Conservation (phyloP, 2,329 filamentous ascomycete genomes). For the Colletotrichum neosansevieriae region DNA sequence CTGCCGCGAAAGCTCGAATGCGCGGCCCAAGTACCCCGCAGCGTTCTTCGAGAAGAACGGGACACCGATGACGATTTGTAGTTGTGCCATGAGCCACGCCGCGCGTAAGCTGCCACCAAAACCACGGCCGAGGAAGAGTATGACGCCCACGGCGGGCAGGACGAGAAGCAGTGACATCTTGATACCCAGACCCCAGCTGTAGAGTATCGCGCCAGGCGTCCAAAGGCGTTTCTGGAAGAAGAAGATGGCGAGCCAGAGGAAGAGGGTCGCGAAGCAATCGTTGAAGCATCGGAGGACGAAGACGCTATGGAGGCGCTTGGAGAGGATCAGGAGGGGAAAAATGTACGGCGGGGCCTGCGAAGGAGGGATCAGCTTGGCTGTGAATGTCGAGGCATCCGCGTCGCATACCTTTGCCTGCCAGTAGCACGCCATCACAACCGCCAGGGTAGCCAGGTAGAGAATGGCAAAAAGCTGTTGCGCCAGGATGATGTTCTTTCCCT, state of each 20-base stretch:
- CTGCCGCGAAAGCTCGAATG: constrained; percentile 90
- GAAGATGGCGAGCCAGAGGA: constrained; percentile 85
- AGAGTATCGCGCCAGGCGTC: constrained; percentile 78
- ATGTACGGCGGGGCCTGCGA: constrained; percentile 84
- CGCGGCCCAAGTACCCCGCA: constrained; percentile 79
- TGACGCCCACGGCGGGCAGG: constrained; percentile 81
- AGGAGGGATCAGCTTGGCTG: constrained; percentile 16
- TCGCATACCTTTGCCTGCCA: constrained; percentile 72
- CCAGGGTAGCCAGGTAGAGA: constrained; percentile 82
- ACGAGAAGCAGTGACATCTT: constrained; percentile 94
- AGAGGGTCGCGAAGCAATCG: constrained; percentile 88
- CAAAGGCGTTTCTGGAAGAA: constrained; percentile 81
- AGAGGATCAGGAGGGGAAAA: constrained; percentile 85
- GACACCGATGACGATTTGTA: constrained; percentile 76
- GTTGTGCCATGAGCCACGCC: constrained; percentile 77
- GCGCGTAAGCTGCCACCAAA: constrained; percentile 74
- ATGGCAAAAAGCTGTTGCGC: constrained; percentile 88
- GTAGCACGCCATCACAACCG: constrained; percentile 86
- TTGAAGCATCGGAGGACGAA: constrained; percentile 96
- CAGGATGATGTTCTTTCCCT: constrained; percentile 79
- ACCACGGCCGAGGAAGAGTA: constrained; percentile 81
- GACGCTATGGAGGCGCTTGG: constrained; percentile 93
- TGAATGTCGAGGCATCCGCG: constrained; percentile 5
- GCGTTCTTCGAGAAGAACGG: constrained; percentile 79
- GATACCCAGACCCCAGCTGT: constrained; percentile 84